These are phyloP conservation scores for Panaeolus papilionaceus DNA, from an alignment of 768 basidiomycete species.

Conservation along the genomic window DNA sequence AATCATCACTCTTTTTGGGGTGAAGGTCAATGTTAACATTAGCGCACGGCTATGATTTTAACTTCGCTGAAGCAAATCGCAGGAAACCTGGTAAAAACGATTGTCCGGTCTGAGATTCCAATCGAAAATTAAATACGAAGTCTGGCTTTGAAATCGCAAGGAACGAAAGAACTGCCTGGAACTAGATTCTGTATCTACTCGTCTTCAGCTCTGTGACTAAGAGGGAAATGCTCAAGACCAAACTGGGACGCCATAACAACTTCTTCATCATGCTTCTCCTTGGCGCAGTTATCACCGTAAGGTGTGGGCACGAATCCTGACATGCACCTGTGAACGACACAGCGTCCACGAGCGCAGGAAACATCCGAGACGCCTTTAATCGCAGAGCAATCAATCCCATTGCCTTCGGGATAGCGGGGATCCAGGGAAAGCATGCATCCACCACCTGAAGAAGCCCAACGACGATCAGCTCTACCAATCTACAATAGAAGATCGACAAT, in stretches of 20 bases:
- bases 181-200: not conserved
- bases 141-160: not conserved
- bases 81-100: not conserved
- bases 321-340: conserved; percentile 48
- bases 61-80: conserved; percentile 2
- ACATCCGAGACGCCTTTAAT: conserved; percentile 53
- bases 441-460: conserved; percentile 38
- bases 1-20: not conserved
- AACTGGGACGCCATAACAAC: conserved; percentile 45
- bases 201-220: not conserved
- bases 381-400: conserved; percentile 51
- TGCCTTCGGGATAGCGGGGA: conserved; percentile 26
- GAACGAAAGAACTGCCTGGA: not conserved
- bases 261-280: conserved; percentile 43
- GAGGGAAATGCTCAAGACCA: conserved; percentile 3
- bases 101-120: not conserved
- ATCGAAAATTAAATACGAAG: not conserved
- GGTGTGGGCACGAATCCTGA: conserved; percentile 38
- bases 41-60: not conserved
- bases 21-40: not conserved
- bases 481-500: conserved; percentile 16
- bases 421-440: conserved; percentile 44
- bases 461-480: not conserved
- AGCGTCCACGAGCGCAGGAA: conserved; percentile 45
- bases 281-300: not conserved